These are phyloP conservation scores for Tanacetum coccineum DNA, from an alignment of 129 eudicot genomes.

Conservation along the genomic window DNA sequence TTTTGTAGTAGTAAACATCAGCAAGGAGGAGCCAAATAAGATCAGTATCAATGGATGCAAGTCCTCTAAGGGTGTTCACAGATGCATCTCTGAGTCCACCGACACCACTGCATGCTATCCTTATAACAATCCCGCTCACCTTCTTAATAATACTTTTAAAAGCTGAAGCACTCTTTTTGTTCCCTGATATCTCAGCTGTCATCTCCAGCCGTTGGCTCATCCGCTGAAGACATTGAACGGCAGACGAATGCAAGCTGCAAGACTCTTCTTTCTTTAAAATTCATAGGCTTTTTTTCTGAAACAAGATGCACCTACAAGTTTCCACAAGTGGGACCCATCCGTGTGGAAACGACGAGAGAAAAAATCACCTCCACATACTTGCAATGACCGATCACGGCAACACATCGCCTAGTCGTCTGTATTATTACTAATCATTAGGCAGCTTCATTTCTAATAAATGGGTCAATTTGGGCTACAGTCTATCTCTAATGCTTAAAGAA, in stretches of 20 bases:
- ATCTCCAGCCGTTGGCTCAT: conserved; percentile 53
- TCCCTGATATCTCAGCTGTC: conserved; percentile 65
- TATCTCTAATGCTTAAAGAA: not conserved
- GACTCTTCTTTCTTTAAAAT: conserved; percentile 37
- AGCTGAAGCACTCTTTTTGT: conserved; percentile 71
- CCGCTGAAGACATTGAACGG: conserved; percentile 30
- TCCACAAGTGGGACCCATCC: conserved; percentile 85
- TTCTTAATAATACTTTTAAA: conserved; percentile 69
- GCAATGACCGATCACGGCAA: conserved; percentile 65
- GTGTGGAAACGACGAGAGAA: conserved; percentile 79
- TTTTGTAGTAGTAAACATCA: conserved; percentile 62
- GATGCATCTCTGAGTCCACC: too few relatives aligned
- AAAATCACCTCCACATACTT: conserved; percentile 90
- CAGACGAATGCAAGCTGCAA: conserved; percentile 81
- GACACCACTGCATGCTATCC: conserved; percentile 60
- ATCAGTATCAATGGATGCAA: too few relatives aligned
- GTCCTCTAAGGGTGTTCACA: too few relatives aligned
- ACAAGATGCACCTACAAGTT: conserved; percentile 60
- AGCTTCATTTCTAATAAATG: too few relatives aligned
- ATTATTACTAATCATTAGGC: too few relatives aligned
- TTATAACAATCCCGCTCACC: conserved; percentile 52
- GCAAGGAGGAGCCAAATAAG: conserved; percentile 71
- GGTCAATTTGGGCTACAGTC: too few relatives aligned
- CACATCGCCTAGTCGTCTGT: too few relatives aligned
- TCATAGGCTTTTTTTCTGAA: conserved; percentile 45